These are phyloP conservation scores for Penicillium waksmanii DNA, from an alignment of 495 filamentous ascomycete genomes.

Conservation along the genomic window DNA sequence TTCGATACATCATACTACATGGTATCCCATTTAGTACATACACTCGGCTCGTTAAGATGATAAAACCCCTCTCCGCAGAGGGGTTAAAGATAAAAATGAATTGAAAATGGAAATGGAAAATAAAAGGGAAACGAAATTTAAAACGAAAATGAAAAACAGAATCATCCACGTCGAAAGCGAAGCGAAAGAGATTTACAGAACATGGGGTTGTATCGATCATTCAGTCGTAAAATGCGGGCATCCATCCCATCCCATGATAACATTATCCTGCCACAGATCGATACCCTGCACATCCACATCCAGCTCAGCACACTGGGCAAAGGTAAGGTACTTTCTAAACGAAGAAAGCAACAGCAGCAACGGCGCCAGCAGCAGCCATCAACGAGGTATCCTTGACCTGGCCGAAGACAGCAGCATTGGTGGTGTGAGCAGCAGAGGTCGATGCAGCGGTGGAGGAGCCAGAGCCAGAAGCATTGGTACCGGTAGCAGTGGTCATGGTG, in stretches of 20 bases:
- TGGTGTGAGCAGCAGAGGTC: constrained; percentile 26
- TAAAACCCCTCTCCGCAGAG: no score
- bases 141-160: no score
- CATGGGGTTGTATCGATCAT: no score
- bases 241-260: no score
- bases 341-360: constrained; percentile 38
- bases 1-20: not conserved
- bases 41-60: not conserved
- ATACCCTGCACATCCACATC: not conserved
- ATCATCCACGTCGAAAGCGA: no score
- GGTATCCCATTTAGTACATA: not conserved
- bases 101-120: no score
- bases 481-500: constrained; percentile 16
- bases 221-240: no score
- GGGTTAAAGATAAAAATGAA: no score
- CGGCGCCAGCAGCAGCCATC: constrained; percentile 40
- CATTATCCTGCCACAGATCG: no score
- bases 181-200: no score
- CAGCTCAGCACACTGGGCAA: no score
- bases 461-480: constrained; percentile 11
- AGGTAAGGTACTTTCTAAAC: constrained; percentile 17
- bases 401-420: constrained; percentile 54
- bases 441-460: constrained; percentile 19
- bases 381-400: constrained; percentile 34
- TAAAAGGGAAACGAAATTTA: no score